Conservation (phyloP, 2,329 filamentous ascomycete species). For the Claviceps paspali region DNA sequence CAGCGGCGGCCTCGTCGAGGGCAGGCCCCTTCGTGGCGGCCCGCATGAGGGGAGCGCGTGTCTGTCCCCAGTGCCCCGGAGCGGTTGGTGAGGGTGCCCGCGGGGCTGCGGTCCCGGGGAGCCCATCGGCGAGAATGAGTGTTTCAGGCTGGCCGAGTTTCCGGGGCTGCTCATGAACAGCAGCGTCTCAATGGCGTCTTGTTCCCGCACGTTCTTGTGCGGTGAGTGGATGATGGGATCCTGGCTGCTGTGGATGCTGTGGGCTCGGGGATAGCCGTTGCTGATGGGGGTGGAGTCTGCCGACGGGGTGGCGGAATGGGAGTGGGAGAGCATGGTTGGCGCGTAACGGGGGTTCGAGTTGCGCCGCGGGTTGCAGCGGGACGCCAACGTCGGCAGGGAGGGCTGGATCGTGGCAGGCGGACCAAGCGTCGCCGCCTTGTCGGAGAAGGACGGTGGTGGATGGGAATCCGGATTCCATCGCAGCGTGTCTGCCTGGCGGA, state of each 20-base stretch:
- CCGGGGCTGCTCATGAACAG: conserved; percentile 71
- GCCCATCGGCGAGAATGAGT: conserved; percentile 31
- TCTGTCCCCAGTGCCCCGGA: conserved; percentile 7
- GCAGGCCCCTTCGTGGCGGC: conserved; percentile 34
- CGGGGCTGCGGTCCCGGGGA: conserved; percentile 17
- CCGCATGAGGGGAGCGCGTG: conserved; percentile 30
- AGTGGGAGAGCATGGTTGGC: conserved; percentile 33
- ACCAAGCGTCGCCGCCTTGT: conserved; percentile 27
- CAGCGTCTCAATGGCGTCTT: conserved; percentile 67
- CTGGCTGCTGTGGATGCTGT: too few relatives aligned
- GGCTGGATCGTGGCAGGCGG: conserved; percentile 41
- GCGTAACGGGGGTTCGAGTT: conserved; percentile 34
- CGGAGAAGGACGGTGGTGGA: conserved; percentile 18
- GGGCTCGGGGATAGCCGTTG: too few relatives aligned
- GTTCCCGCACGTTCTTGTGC: conserved; percentile 34
- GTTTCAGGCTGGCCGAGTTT: conserved; percentile 49
- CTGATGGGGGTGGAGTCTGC: conserved; percentile 19
- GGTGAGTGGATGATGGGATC: conserved; percentile 3
- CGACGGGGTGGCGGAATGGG: conserved; percentile 32
- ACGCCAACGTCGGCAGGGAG: conserved; percentile 19
- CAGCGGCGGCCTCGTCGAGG: conserved; percentile 29
- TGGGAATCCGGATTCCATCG: conserved; percentile 22
- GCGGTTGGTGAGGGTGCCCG: background rate
- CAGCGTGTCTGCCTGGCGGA: conserved; percentile 5
- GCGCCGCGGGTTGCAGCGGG: conserved; percentile 27